Evolutionary conservation across 2,329 filamentous ascomycete genomes (phyloP).

Genomic region (Verticillium longisporum): DNA sequence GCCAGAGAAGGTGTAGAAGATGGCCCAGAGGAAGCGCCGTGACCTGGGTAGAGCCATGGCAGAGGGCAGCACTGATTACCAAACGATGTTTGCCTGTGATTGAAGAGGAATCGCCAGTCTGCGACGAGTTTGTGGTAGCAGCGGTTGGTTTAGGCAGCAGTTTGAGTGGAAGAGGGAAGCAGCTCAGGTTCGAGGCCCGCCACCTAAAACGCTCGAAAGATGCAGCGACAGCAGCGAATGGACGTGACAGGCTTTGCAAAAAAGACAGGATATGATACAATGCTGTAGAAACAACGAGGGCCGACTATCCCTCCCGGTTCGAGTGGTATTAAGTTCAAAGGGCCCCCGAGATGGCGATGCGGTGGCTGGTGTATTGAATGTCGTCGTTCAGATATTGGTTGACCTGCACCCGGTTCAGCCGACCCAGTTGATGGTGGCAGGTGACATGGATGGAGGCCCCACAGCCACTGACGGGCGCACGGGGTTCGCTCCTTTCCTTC

Average conservation of each 20-base stretch:
- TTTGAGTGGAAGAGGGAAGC: background rate
- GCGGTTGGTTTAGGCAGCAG: background rate
- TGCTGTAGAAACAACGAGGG: background rate
- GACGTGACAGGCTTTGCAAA: background rate
- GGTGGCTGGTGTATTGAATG: background rate
- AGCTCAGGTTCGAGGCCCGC: too few species aligned
- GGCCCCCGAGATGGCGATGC: background rate
- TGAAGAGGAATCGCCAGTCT: too few species aligned
- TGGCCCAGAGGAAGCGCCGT: background rate
- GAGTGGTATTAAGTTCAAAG: too few species aligned
- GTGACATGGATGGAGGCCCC: background rate
- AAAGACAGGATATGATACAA: background rate
- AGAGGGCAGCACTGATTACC: background rate
- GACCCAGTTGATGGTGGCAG: background rate
- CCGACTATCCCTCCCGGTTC: background rate
- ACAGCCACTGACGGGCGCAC: background rate
- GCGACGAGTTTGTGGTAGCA: background rate
- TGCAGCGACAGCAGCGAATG: too few species aligned
- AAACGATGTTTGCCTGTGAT: background rate
- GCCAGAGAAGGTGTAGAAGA: constrained; percentile 10
- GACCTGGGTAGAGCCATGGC: background rate
- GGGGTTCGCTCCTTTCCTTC: background rate
- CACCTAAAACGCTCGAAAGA: too few species aligned
- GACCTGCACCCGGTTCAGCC: background rate
- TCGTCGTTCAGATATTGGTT: background rate